phyloP scores from a whole-genome alignment of 148 eudicot genomes.

The Chenopodium album region DNA sequence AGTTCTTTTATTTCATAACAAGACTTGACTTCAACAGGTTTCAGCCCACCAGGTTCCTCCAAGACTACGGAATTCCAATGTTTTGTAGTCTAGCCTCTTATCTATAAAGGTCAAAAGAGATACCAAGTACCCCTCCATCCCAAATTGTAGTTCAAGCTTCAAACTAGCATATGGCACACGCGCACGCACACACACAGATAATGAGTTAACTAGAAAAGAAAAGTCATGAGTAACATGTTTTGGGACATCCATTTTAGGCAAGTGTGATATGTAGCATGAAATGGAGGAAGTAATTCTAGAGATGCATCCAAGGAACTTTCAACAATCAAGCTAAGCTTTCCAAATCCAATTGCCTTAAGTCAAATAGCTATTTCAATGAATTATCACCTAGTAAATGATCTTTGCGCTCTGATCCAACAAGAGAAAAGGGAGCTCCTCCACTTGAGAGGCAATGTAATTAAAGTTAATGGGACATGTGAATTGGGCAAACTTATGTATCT shows the following conservation, averaged over 20 bases:
- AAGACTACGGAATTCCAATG: background rate
- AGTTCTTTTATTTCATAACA: background rate
- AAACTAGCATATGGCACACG: too few species aligned
- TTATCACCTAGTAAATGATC: background rate
- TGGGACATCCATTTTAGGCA: background rate
- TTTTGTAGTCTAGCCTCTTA: background rate
- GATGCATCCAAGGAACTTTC: background rate
- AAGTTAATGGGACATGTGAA: background rate
- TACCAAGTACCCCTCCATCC: background rate
- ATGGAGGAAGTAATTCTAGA: background rate
- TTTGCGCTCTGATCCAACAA: background rate
- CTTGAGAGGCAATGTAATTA: background rate
- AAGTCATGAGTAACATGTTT: background rate
- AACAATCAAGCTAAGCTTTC: background rate
- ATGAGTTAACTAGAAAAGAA: background rate
- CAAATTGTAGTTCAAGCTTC: background rate
- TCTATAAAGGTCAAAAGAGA: background rate
- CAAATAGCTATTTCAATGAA: too few species aligned
- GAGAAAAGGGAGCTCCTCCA: background rate
- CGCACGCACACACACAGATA: too few species aligned
- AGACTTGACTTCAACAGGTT: background rate
- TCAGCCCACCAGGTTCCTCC: background rate
- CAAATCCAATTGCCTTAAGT: background rate
- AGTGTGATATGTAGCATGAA: background rate
- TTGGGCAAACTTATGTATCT: background rate